phyloP scores from a whole-genome alignment of 371 early-diverging fungal genomes.

The Parasitella parasitica region DNA sequence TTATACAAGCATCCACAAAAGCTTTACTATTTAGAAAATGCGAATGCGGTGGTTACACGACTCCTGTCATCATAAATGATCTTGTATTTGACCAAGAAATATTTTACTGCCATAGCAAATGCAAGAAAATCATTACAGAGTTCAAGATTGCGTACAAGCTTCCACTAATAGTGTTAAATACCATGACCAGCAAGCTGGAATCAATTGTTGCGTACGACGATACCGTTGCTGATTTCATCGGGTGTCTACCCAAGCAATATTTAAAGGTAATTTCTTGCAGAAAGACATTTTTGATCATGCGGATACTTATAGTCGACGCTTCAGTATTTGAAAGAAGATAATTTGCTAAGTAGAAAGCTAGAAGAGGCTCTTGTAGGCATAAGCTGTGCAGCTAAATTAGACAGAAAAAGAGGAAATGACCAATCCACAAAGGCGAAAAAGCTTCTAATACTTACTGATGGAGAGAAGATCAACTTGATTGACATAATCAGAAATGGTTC shows the following conservation, averaged over 20 bases:
- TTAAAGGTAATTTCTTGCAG: background rate
- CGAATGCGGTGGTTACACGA: background rate
- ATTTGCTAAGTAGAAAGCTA: background rate
- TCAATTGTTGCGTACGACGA: background rate
- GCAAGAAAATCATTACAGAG: background rate
- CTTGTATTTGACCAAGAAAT: background rate
- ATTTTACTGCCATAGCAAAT: slow-evolving; percentile 1
- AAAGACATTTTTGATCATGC: background rate
- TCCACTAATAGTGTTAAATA: background rate
- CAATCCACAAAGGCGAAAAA: background rate
- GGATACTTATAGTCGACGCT: background rate
- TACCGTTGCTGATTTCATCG: background rate
- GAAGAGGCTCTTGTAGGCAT: background rate
- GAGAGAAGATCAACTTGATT: background rate
- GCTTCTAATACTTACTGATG: background rate
- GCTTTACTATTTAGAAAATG: background rate
- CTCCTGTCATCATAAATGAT: background rate
- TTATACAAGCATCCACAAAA: background rate
- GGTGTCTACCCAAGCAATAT: background rate
- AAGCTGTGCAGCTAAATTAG: background rate
- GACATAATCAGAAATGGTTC: background rate
- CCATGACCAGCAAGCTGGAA: background rate
- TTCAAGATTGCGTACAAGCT: background rate
- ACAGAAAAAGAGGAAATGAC: background rate
- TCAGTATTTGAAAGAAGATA: background rate